These are phyloP conservation scores for Leavenworthia alabamica DNA, from an alignment of 345 rosid genomes.

Conservation along the genomic window DNA sequence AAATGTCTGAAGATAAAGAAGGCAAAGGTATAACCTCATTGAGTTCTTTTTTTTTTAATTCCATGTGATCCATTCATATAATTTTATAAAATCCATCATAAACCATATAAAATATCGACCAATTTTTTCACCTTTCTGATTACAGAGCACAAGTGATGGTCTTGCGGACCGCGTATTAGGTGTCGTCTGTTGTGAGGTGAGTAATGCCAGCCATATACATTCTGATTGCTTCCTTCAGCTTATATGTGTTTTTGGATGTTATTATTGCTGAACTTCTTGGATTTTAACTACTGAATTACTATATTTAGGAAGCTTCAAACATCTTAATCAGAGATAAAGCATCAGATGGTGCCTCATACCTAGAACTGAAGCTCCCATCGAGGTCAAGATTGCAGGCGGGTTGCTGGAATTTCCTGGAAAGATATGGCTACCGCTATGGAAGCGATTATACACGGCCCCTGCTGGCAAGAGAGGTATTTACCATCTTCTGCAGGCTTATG, in stretches of 20 bases:
- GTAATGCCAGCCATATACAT: slow-evolving; percentile 23
- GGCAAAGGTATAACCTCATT: slow-evolving; percentile 48
- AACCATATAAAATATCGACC: neutral
- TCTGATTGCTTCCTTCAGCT: slow-evolving; percentile 10
- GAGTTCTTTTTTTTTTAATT: neutral
- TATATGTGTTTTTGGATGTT: slow-evolving; percentile 4
- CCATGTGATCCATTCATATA: neutral
- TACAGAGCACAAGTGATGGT: slow-evolving; percentile 48
- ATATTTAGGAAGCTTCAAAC: slow-evolving; percentile 53
- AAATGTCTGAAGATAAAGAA: slow-evolving; percentile 78
- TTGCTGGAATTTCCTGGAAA: slow-evolving; percentile 75
- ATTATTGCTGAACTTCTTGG: neutral
- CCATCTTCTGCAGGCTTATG: slow-evolving; percentile 19
- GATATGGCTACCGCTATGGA: slow-evolving; percentile 88
- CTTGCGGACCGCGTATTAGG: slow-evolving; percentile 62
- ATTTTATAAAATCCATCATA: neutral
- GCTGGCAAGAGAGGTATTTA: slow-evolving; percentile 84
- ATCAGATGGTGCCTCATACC: slow-evolving; percentile 55
- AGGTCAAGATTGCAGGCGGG: slow-evolving; percentile 36
- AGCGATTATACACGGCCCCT: slow-evolving; percentile 45
- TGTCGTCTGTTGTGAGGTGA: slow-evolving; percentile 86
- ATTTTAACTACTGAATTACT: slow-evolving; percentile 16
- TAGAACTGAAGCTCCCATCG: slow-evolving; percentile 66
- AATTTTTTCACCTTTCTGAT: slow-evolving; percentile 34
- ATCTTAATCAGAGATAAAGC: slow-evolving; percentile 50